Evolutionary conservation across 495 filamentous ascomycete genomes (phyloP).

Genomic region (Penicillium chermesinum): DNA sequence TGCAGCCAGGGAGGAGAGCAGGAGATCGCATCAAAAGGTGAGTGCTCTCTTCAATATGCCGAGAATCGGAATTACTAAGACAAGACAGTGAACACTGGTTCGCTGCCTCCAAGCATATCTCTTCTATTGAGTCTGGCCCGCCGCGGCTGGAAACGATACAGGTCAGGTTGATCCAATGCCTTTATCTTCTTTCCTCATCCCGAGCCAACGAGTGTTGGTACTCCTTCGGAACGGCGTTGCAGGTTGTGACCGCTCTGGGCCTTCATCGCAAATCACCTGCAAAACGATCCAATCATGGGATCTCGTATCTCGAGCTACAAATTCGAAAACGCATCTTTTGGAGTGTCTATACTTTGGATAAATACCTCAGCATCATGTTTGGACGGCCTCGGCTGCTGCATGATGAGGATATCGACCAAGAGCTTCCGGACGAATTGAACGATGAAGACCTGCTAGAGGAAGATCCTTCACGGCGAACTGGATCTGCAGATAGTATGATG

Average conservation of each 20-base stretch:
- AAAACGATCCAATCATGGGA: constrained; percentile 28
- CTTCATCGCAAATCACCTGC: constrained; percentile 35
- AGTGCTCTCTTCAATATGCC: background rate
- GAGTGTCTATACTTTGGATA: constrained; percentile 53
- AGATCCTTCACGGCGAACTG: constrained; percentile 27
- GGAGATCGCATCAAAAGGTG: constrained; percentile 30
- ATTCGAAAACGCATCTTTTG: constrained; percentile 53
- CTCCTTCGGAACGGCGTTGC: constrained; percentile 42
- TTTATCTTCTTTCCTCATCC: constrained; percentile 42
- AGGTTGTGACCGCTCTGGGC: constrained; percentile 42
- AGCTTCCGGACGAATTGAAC: constrained; percentile 46
- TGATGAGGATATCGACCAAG: constrained; percentile 51
- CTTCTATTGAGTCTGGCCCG: constrained; percentile 38
- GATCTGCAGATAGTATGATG: constrained; percentile 41
- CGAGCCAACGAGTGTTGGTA: constrained; percentile 50
- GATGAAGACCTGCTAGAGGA: constrained; percentile 50
- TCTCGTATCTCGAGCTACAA: constrained; percentile 35
- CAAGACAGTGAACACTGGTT: constrained; percentile 37
- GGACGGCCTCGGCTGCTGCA: constrained; percentile 50
- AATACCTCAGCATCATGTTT: constrained; percentile 52
- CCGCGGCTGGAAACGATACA: constrained; percentile 44
- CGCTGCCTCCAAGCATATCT: constrained; percentile 38
- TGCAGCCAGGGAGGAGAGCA: constrained; percentile 15
- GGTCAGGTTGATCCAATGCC: constrained; percentile 39
- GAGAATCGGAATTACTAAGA: background rate